These are phyloP conservation scores for Trematosphaeria pertusa DNA, from an alignment of 2,329 filamentous ascomycete genomes.

Conservation along the genomic window DNA sequence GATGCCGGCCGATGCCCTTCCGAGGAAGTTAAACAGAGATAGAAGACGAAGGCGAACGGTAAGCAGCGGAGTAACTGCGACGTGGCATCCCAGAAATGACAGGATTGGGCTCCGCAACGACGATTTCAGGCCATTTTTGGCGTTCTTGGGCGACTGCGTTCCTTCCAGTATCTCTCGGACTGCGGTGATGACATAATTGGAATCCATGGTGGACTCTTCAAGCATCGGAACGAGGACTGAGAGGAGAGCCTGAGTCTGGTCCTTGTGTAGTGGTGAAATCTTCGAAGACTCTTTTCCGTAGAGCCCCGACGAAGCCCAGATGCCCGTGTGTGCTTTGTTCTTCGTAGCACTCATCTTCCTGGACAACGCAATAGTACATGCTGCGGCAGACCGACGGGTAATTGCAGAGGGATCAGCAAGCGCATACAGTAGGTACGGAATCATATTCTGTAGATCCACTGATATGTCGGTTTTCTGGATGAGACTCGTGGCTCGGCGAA, in stretches of 20 bases:
- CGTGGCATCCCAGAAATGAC: constrained; percentile 76
- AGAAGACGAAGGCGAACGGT: constrained; percentile 75
- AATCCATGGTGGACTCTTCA: constrained; percentile 86
- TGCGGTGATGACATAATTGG: constrained; percentile 70
- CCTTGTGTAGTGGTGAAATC: constrained; percentile 64
- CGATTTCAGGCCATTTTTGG: constrained; percentile 59
- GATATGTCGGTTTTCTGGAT: constrained; percentile 47
- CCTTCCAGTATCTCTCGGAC: constrained; percentile 68
- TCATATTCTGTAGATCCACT: constrained; percentile 75
- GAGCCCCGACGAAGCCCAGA: constrained; percentile 49
- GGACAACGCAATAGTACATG: constrained; percentile 58
- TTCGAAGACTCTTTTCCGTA: constrained; percentile 65
- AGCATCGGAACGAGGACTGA: constrained; percentile 74
- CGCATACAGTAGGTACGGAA: constrained; percentile 82
- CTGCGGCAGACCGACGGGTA: constrained; percentile 77
- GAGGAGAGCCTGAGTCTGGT: constrained; percentile 67
- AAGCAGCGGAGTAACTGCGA: constrained; percentile 71
- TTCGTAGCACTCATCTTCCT: constrained; percentile 19
- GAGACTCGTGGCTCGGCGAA: constrained; percentile 60
- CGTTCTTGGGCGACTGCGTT: constrained; percentile 46
- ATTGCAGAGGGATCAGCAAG: constrained; percentile 77
- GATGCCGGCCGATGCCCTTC: constrained; percentile 73
- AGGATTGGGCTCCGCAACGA: constrained; percentile 70
- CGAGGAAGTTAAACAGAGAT: constrained; percentile 73
- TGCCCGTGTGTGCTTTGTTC: constrained; percentile 49